A percentile compares a stretch with the other conserved stretches of the same genome.
Conservation (phyloP, 108 stramenopile species). For the Cyclostephanos invisitatus region DNA sequence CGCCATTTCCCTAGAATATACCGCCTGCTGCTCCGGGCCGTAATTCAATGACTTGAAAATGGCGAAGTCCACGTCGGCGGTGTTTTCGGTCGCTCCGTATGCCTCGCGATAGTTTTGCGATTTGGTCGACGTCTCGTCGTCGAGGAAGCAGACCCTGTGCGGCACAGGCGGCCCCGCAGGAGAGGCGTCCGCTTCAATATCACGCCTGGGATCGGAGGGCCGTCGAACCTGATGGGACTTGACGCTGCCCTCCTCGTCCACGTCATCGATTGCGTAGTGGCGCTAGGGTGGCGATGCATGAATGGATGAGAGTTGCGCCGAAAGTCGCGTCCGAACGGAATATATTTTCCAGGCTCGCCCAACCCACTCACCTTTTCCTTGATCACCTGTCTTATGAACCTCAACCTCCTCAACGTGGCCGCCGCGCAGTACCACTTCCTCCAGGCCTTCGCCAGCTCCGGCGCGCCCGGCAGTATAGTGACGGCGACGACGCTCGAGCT, state of each 20-base stretch:
- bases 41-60: conserved; percentile 62
- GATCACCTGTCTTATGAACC: conserved; percentile 65
- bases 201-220: not conserved
- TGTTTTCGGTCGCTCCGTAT: conserved; percentile 15
- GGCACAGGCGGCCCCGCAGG: not conserved
- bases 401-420: conserved; percentile 66
- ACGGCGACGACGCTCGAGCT: conserved; percentile 85
- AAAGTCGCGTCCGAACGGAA: not conserved
- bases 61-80: conserved; percentile 34
- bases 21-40: conserved; percentile 83
- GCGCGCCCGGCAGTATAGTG: conserved; percentile 75
- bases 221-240: not conserved
- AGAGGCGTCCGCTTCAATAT: not conserved
- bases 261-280: conserved; percentile 47
- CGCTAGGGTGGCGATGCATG: conserved; percentile 11
- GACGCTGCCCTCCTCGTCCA: conserved; percentile 18
- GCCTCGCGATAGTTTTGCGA: conserved; percentile 35
- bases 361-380: conserved; percentile 35
- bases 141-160: conserved; percentile 27
- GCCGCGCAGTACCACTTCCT: conserved; percentile 85
- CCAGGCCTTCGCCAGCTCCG: conserved; percentile 76
- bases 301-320: not conserved
- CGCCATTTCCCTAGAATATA: conserved; percentile 85
- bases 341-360: too few relatives aligned
- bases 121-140: conserved; percentile 24